Conservation (phyloP, 306 rosid species). For the Vachellia collinsii region DNA sequence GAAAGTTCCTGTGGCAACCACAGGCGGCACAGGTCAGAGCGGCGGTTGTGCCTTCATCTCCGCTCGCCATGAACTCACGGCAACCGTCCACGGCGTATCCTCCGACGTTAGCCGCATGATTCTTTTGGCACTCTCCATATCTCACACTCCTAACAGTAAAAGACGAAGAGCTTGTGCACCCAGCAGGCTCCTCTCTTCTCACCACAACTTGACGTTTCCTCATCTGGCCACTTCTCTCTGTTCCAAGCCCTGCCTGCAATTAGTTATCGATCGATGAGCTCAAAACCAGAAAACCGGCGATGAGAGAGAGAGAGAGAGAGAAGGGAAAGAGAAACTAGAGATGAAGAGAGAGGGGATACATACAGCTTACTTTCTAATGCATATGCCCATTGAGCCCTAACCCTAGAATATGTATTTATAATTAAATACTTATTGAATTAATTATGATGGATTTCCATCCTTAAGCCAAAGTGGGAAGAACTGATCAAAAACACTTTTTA, state of each 20-base stretch:
- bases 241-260: conserved; percentile 31
- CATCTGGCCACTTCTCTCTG: conserved; percentile 45
- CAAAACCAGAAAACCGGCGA: conserved; percentile 24
- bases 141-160: conserved; percentile 51
- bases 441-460: conserved; percentile 19
- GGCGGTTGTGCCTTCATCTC: conserved; percentile 61
- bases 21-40: conserved; percentile 93
- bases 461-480: conserved; percentile 32
- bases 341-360: background rate
- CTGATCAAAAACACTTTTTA: conserved; percentile 30
- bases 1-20: conserved; percentile 88
- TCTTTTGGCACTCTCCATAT: conserved; percentile 96
- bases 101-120: conserved; percentile 88
- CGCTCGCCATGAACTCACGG: conserved; percentile 90
- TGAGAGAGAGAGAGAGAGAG: conserved; percentile 3
- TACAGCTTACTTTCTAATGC: conserved; percentile 39
- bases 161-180: conserved; percentile 24
- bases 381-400: conserved; percentile 60
- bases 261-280: background rate
- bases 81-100: conserved; percentile 95
- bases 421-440: conserved; percentile 21
- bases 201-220: conserved; percentile 93
- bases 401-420: conserved; percentile 74
- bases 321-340: background rate
- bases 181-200: conserved; percentile 62